Evolutionary conservation across 352 stramenopile species (phyloP).

Genomic region (Globisporangium carolinianum): DNA sequence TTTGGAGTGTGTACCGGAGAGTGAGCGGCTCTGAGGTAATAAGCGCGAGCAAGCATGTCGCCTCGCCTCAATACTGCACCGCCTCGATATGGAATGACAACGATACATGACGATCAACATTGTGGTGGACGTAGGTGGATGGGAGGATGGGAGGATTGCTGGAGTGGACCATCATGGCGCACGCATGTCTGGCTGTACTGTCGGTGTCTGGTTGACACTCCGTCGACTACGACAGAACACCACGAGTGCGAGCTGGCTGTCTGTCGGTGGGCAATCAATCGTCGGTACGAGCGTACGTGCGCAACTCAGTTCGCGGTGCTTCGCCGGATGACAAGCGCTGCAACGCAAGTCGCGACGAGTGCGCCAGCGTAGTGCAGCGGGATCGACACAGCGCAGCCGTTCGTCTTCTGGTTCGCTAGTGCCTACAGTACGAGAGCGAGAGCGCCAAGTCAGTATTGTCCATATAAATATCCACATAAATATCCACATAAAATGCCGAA

Average conservation of each 20-base stretch:
- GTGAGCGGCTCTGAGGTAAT: conserved; percentile 31
- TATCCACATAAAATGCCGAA: too few species aligned
- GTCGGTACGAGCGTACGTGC: too few species aligned
- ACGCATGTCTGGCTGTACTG: too few species aligned
- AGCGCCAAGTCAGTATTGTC: neutral
- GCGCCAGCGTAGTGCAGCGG: conserved; percentile 68
- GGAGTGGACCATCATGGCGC: too few species aligned
- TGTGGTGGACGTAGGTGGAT: neutral
- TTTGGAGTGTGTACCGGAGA: conserved; percentile 38
- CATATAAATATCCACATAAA: too few species aligned
- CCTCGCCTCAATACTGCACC: too few species aligned
- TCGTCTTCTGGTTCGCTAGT: conserved; percentile 67
- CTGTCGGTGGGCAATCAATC: too few species aligned
- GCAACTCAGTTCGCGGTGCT: conserved; percentile 5
- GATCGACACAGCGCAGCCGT: conserved; percentile 74
- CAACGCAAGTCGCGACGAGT: conserved; percentile 33
- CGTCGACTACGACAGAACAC: too few species aligned
- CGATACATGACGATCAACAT: conserved; percentile 1
- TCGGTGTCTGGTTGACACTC: too few species aligned
- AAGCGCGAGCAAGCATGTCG: too few species aligned
- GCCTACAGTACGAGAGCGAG: conserved; percentile 17
- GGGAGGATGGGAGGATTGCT: too few species aligned
- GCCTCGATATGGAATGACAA: neutral
- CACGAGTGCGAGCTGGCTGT: too few species aligned
- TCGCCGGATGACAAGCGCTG: conserved; percentile 37